Base-by-base conservation (phyloP, 495 filamentous ascomycete species). In the Geoglossum glabrum region DNA sequence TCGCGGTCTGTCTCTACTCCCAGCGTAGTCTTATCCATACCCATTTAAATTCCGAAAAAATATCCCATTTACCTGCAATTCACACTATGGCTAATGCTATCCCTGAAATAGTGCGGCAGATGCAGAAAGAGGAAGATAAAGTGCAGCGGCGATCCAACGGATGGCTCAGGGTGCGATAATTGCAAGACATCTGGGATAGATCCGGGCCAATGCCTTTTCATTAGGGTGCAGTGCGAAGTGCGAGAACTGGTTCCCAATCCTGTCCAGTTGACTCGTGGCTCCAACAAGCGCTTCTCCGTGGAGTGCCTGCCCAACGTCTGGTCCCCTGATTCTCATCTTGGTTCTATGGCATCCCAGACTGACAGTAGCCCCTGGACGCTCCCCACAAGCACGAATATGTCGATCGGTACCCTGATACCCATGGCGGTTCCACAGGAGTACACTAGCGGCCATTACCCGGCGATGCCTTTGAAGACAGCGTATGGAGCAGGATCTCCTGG, bases 71-170 rank as follows among this genome's bases (percentile, higher is more conserved):
- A 52, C 25, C 49, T 30, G 11, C 23, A 52, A 52, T 13, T 52
- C 28, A 31, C 30, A 52, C 30, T 17, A 31, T 27, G 19, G 49
- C 49, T 52, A 31, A 52, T 31, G 28, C 49, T 52, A 27, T 52
- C 30, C 23, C 23, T 27, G 49, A 52, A n/a, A 60, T 60, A 97
- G 92, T 98, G 92, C 69, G 79, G 78, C 30, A 81, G 92, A 60
- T 98, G 92, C 66, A 82, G 92, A 54, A 89, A 89, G 68, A 77
- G 92, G 55, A 98, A 98, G 73, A 98, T 98, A 64, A 85, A 87
- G 66, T 98, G 92, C 72, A 95, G 86, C 60, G 92, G 90, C 33
- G 90, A 96, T 67, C 74, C 75, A 4, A 83, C 81, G 27, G 76
- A 86, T 65, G 85, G 82, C 10, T 72, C 73, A 25, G 86, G 85